Conservation (phyloP, 1,139 yeast species). For the Candida sanyaensis region DNA sequence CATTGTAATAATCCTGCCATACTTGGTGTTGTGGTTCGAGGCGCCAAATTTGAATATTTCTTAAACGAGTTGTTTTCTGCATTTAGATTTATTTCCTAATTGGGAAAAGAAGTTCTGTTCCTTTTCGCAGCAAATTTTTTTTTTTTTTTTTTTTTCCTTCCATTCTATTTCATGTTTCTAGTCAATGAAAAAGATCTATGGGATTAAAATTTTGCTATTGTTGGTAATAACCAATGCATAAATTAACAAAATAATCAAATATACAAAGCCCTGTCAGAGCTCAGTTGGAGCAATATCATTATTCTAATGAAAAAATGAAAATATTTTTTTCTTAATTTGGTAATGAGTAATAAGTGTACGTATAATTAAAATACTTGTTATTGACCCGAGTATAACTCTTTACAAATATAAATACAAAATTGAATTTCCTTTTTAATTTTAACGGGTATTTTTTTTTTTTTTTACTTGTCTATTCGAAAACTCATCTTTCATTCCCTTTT, state of each 20-base stretch:
- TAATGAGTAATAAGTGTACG: background rate
- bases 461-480: background rate
- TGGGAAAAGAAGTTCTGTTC: background rate
- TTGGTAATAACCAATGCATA: background rate
- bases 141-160: too few relatives aligned
- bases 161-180: too few relatives aligned
- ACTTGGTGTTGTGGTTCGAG: background rate
- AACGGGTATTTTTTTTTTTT: background rate
- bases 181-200: background rate
- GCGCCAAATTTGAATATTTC: background rate
- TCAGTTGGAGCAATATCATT: too few relatives aligned
- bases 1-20: too few relatives aligned
- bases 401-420: slow-evolving; percentile 1
- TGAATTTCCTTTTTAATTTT: background rate
- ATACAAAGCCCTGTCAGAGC: background rate
- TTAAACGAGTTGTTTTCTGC: slow-evolving; percentile 1
- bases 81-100: slow-evolving; percentile 3
- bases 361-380: too few relatives aligned
- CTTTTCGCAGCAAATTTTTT: slow-evolving; percentile 2
- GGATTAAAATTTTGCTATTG: background rate
- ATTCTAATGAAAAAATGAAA: background rate
- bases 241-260: too few relatives aligned
- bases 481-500: too few relatives aligned
- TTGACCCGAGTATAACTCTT: background rate
- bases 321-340: background rate